These are phyloP conservation scores for Penicillium herquei DNA, from an alignment of 495 filamentous ascomycete genomes.

Conservation along the genomic window DNA sequence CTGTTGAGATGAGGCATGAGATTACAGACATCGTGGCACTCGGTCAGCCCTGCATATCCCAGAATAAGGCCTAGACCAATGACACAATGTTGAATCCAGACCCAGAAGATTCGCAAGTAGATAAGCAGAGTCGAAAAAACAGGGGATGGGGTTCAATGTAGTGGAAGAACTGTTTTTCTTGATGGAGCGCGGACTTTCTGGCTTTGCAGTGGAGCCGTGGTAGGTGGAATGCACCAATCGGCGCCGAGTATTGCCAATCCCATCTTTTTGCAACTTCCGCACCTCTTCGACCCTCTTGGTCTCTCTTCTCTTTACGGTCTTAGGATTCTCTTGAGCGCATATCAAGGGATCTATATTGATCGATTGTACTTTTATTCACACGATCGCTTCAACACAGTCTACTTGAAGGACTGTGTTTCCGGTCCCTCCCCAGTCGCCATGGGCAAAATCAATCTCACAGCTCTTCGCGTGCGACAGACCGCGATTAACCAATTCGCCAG, in stretches of 20 bases:
- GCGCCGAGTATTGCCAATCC: conserved; percentile 35
- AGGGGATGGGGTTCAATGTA: neutral
- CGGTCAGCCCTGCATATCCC: conserved; percentile 41
- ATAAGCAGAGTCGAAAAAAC: conserved; percentile 1
- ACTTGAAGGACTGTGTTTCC: neutral
- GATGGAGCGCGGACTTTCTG: conserved; percentile 29
- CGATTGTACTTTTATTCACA: no score
- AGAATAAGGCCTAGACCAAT: conserved; percentile 21
- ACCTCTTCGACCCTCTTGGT: neutral
- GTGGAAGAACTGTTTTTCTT: conserved; percentile 25
- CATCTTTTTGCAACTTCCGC: conserved; percentile 32
- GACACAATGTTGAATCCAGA: conserved; percentile 3
- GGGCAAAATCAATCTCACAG: conserved; percentile 71
- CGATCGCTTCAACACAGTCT: neutral
- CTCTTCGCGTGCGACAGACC: conserved; percentile 69
- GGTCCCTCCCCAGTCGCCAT: conserved; percentile 31
- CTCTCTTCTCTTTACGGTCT: neutral
- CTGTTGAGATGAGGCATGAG: conserved; percentile 63
- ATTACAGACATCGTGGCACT: conserved; percentile 60
- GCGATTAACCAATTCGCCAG: conserved; percentile 57
- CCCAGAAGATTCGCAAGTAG: neutral
- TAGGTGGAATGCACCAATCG: conserved; percentile 33
- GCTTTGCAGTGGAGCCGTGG: conserved; percentile 40
- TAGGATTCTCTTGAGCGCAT: neutral
- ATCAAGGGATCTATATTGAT: no score